These are phyloP conservation scores for Herpotrichia juniperi DNA, from an alignment of 2,329 filamentous ascomycete genomes.

Conservation along the genomic window DNA sequence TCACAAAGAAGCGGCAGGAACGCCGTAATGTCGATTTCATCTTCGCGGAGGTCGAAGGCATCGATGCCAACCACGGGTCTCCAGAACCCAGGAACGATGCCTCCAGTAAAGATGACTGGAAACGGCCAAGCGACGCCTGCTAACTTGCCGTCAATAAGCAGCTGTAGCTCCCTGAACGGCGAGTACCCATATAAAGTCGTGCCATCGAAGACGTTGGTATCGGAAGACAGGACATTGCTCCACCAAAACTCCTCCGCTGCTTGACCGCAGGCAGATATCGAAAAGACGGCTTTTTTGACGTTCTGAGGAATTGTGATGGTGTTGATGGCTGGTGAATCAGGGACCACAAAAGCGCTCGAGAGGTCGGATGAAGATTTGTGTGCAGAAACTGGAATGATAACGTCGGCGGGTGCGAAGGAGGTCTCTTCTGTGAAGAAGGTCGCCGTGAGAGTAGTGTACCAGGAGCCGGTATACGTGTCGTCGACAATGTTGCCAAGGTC, in stretches of 20 bases:
- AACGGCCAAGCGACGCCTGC: conserved; percentile 83
- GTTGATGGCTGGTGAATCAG: conserved; percentile 65
- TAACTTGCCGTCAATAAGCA: conserved; percentile 73
- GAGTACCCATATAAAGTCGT: conserved; percentile 70
- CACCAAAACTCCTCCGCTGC: conserved; percentile 84
- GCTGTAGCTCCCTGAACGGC: conserved; percentile 78
- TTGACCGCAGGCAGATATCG: conserved; percentile 79
- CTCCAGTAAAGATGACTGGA: conserved; percentile 82
- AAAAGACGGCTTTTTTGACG: conserved; percentile 71
- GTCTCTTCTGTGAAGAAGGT: conserved; percentile 67
- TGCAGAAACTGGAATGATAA: conserved; percentile 70
- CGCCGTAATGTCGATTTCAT: conserved; percentile 82
- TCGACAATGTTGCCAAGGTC: conserved; percentile 73
- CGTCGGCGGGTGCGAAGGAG: conserved; percentile 59
- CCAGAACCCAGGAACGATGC: conserved; percentile 77
- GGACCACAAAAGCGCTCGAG: conserved; percentile 72
- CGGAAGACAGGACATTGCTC: conserved; percentile 72
- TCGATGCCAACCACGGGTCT: conserved; percentile 79
- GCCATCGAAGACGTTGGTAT: conserved; percentile 64
- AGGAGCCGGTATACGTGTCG: conserved; percentile 72
- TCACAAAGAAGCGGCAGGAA: conserved; percentile 75
- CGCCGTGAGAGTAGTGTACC: conserved; percentile 76
- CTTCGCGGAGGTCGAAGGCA: conserved; percentile 77
- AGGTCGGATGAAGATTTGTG: conserved; percentile 56
- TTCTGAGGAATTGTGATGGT: conserved; percentile 69